phyloP scores from a whole-genome alignment of 495 filamentous ascomycete genomes.

The Aspergillus nanangensis region DNA sequence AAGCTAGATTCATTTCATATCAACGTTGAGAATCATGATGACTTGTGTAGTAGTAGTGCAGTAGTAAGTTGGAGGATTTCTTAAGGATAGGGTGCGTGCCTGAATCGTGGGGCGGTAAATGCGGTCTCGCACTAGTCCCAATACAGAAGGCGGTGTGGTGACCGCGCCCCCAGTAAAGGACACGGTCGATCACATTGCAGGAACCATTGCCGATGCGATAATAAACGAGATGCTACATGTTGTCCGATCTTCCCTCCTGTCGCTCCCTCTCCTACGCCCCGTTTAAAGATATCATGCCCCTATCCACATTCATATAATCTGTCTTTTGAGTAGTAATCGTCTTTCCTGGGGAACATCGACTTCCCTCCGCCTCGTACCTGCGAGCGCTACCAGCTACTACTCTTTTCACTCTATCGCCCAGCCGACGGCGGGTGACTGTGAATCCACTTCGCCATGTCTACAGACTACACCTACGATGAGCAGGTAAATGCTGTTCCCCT shows the following conservation, averaged over 20 bases:
- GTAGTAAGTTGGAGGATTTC: no score
- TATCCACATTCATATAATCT: conserved; percentile 11
- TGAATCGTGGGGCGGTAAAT: conserved; percentile 2
- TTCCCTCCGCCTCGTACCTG: not conserved
- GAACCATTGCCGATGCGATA: conserved; percentile 14
- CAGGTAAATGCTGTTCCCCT: conserved; percentile 61
- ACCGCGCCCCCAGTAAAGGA: conserved; percentile 20
- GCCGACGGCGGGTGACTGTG: conserved; percentile 31
- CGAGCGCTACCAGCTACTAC: no score
- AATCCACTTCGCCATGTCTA: conserved; percentile 66
- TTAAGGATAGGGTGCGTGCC: no score
- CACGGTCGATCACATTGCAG: conserved; percentile 25
- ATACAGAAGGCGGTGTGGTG: conserved; percentile 22
- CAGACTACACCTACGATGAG: conserved; percentile 97
- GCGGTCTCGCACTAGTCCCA: conserved; percentile 1
- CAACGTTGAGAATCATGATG: no score
- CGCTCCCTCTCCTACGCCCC: conserved; percentile 25
- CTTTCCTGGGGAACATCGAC: not conserved
- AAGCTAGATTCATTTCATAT: no score
- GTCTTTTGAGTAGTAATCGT: not conserved
- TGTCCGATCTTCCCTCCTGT: conserved; percentile 6
- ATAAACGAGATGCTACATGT: conserved; percentile 15
- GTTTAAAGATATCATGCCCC: conserved; percentile 20
- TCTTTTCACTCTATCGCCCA: conserved; percentile 9
- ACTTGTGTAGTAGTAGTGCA: no score